These are phyloP conservation scores for Anthracocystis setariae DNA, from an alignment of 1,284 basidiomycete species.

Conservation along the genomic window DNA sequence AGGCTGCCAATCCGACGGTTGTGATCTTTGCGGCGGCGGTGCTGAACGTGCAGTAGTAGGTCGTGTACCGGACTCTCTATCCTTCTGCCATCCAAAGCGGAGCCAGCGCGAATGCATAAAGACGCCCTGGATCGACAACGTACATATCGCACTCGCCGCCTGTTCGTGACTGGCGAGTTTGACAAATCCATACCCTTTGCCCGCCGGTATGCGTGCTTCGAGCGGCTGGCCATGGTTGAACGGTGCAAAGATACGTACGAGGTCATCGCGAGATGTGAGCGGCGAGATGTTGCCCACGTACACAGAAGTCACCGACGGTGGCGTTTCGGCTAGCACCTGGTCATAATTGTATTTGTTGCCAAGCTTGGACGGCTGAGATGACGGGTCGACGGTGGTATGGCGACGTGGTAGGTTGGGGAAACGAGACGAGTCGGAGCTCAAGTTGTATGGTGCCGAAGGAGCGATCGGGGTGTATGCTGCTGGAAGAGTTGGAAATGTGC, in stretches of 20 bases:
- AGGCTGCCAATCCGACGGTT: background rate
- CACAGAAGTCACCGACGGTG: slow-evolving; percentile 90
- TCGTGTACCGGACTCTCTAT: slow-evolving; percentile 66
- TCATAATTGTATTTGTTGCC: slow-evolving; percentile 74
- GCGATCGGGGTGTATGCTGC: background rate
- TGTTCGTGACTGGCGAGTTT: slow-evolving; percentile 97
- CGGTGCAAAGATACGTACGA: slow-evolving; percentile 94
- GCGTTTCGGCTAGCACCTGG: slow-evolving; percentile 85
- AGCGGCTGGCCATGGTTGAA: slow-evolving; percentile 86
- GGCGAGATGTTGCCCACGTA: slow-evolving; percentile 98
- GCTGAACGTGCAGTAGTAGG: background rate
- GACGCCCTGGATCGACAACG: slow-evolving; percentile 81
- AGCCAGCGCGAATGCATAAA: slow-evolving; percentile 94
- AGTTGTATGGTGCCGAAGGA: slow-evolving; percentile 15
- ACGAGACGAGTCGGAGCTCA: background rate
- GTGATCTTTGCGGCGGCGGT: background rate
- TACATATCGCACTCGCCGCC: slow-evolving; percentile 94
- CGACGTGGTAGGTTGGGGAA: slow-evolving; percentile 13
- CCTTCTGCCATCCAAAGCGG: slow-evolving; percentile 98
- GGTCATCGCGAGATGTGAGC: slow-evolving; percentile 91
- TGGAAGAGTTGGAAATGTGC: background rate
- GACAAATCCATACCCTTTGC: slow-evolving; percentile 97
- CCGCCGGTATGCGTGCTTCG: slow-evolving; percentile 84
- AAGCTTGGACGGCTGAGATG: background rate
- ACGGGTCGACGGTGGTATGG: slow-evolving; percentile 27